Conservation (phyloP, 768 basidiomycete species). For the Boletus insuetus region DNA sequence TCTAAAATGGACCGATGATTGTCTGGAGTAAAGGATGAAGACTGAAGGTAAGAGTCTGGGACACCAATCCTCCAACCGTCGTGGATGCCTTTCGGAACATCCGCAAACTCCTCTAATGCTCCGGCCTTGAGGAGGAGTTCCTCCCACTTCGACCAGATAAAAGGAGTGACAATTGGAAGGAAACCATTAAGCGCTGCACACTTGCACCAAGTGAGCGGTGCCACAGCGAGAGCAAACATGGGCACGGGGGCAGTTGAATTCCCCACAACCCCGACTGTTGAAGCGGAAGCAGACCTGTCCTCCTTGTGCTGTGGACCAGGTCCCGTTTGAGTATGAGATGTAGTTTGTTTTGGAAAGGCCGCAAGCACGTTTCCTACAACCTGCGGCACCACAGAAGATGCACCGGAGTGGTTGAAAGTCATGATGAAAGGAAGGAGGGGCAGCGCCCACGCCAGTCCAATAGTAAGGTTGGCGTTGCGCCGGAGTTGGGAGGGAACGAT, state of each 20-base stretch:
- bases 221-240: background rate
- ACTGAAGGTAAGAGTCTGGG: background rate
- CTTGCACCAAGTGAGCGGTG: slow-evolving; percentile 12
- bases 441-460: too few relatives aligned
- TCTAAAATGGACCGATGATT: background rate
- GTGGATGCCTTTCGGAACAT: background rate
- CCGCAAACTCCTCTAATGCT: background rate
- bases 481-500: too few relatives aligned
- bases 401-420: too few relatives aligned
- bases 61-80: background rate
- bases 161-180: slow-evolving; percentile 22
- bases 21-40: background rate
- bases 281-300: background rate
- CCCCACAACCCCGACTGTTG: background rate
- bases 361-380: too few relatives aligned
- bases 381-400: too few relatives aligned
- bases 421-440: too few relatives aligned
- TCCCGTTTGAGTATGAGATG: too few relatives aligned
- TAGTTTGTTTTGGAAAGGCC: too few relatives aligned
- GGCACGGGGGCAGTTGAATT: background rate
- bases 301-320: background rate
- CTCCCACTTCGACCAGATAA: slow-evolving; percentile 20
- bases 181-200: slow-evolving; percentile 15
- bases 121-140: background rate
- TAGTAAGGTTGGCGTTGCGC: too few relatives aligned